Base-by-base conservation (phyloP, 306 rosid genomes). In the Cucurbita argyrosperma region DNA sequence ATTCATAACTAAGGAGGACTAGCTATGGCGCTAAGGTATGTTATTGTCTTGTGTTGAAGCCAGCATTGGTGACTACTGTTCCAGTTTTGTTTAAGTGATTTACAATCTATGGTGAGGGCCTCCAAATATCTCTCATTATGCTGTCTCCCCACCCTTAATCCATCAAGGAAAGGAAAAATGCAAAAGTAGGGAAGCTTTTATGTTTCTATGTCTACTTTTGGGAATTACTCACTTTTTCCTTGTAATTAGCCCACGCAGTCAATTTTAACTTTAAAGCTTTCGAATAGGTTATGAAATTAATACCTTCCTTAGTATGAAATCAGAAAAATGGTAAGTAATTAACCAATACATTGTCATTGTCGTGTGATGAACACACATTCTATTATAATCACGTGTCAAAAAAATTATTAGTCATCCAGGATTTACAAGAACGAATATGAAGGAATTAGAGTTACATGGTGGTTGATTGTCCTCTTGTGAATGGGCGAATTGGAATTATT, bases 41-140 rank as follows among this genome's bases (percentile, higher is more conserved):
- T 70, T 30, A 50, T 70, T 50, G 74, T 51, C 59, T 70, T 70
- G 16, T 70, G 74, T 69, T 49, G 74, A 70, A 51, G 60, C 74
- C 47, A 30, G 74, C 74, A 70, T 39, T 39, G 64, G 40, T 43
- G 52, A 73, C 54, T 66, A 18, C 7, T 19, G 76, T 73, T 54
- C 40, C 30, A 73, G 65, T 53, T 55, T 54, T 73, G 53, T 73
- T 54, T 73, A 56, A 73, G 66, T 56, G 64, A 56, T 73, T 73
- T 73, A 10, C 53, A 18, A 23, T 23, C 66, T 53, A 40, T 56
- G 76, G 76, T 56, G 76, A 54, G 67, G 67, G 56, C 16, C 76
- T 56, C 54, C 67, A 55, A 54, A 73, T 73, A 56, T 70, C 60
- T 56, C 38, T 73, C 8, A 42, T 73, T 56, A 37, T 73, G 54